Evolutionary conservation across 2,329 filamentous ascomycete genomes (phyloP), one percentile per base, ranked within the genome.

Genomic region (Conoideocrella luteorostrata): DNA sequence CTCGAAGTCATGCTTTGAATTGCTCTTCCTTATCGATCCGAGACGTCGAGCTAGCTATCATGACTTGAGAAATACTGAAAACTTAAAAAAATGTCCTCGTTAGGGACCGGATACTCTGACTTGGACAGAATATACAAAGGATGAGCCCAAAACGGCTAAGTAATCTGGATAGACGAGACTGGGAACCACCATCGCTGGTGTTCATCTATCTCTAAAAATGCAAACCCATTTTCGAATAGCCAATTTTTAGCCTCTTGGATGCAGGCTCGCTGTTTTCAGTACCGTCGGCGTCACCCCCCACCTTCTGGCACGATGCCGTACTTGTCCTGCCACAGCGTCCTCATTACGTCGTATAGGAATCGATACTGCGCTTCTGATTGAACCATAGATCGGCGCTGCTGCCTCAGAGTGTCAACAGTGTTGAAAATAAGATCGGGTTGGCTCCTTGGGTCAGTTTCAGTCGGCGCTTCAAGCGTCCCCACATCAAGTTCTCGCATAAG

Each of bases 321-420:
- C 56, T 74, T 81, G 26, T 86, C 80, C 48, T 80, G 67, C 82
- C 86, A 90, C 43, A 80, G 69, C 60, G 88, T 84, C 41, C 80
- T 77, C 56, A 96, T 64, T 2, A 94, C 87, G 56, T 89, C 81
- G 66, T 98, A 97, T 45, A 98, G 78, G 61, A 97, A 96, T 29
- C 78, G 66, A 56, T 86, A 93, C 62, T 98, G 93, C 38, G 75
- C 62, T 54, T 91, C 86, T 36, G 86, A 84, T 66, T 97, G 93
- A 5, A 98, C 93, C 93, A 98, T 98, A 66, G 84, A 87, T 69
- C 88, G 86, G 15, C 93, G 78, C 70, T 98, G 93, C 62, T 91
- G 80, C 35, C 93, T 78, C 44, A 98, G 74, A 47, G 70, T 67
- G 55, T 95, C 84, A 43, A 98, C 90, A 0, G 86, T 85, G 15